Base-by-base conservation (phyloP, 2,329 filamentous ascomycete species). In the Penicillium crustosum region DNA sequence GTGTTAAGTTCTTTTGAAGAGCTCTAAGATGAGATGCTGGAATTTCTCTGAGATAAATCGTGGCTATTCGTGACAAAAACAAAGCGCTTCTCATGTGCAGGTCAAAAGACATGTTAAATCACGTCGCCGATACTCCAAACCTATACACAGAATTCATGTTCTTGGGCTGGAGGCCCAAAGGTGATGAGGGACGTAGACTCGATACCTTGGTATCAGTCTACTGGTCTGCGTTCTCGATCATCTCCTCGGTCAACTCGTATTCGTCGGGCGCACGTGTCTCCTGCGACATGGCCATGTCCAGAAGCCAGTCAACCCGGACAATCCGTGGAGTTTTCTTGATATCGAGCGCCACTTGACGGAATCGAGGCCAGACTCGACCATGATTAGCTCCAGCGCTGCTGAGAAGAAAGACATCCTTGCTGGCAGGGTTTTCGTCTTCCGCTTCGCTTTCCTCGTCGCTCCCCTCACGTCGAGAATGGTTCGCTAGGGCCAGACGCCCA, bases 1-100 rank as follows among this genome's bases (percentile, higher is more conserved):
- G 94, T 68, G 91, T 97, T 64, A 99, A 99, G 79, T 97, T 99
- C 79, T 97, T 97, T 73, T 97, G 79, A 87, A 58, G 45, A 41
- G 25, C 52, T 56, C 53, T n/a, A 56, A 59, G 35, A 45, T 49
- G 47, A 36, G 17, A 47, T 57, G 43, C 43, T 58, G 47, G 49
- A 21, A 55, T 53, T 48, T 44, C 42, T 59, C 23, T 44, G 56
- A 52, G 55, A 57, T 57, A 45, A 57, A 57, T 64, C 63, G 38
- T 68, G 65, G 66, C 58, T 66, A 67, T 66, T 67, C 64, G 59
- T 65, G 49, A 58, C 42, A 57, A 58, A 54, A 59, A 57, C 51
- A 57, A 54, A 60, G 59, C 57, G 61, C 64, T 45, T 49, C 54
- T 43, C 39, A 53, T 47, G 35, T 51, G 38, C 45, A 47, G 54